Conservation (phyloP, 352 stramenopile species). For the Phytopythium delawarense region DNA sequence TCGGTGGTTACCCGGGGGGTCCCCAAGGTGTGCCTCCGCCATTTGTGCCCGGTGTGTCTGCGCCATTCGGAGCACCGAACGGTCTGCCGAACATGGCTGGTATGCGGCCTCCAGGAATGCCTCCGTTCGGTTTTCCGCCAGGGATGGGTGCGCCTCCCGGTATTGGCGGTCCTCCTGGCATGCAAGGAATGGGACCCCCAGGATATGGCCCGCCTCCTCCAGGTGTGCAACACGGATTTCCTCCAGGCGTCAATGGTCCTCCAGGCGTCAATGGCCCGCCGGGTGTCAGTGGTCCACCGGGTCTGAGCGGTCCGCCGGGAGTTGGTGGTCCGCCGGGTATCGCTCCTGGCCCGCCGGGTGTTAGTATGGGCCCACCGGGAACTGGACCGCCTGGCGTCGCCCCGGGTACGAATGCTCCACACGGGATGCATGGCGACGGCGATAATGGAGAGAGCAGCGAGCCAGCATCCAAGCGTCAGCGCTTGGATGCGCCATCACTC, state of each 20-base stretch:
- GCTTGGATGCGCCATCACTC: conserved; percentile 51
- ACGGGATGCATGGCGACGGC: background rate
- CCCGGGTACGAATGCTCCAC: conserved; percentile 3
- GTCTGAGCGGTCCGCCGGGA: background rate
- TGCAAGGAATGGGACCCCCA: conserved; percentile 18
- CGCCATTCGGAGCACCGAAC: background rate
- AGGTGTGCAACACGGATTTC: conserved; percentile 7
- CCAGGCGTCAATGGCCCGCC: background rate
- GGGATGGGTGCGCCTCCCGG: conserved; percentile 8
- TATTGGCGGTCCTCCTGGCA: conserved; percentile 12
- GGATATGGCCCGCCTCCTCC: conserved; percentile 4
- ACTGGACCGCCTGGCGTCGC: conserved; percentile 3
- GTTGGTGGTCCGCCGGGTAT: too few relatives aligned
- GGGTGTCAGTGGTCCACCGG: conserved; percentile 4
- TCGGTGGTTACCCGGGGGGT: background rate
- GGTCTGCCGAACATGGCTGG: background rate
- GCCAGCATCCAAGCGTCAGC: conserved; percentile 66
- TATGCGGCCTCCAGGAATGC: conserved; percentile 3
- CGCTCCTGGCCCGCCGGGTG: background rate
- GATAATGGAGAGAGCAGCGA: conserved; percentile 20
- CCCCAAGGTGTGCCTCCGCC: background rate
- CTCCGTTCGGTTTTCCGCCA: conserved; percentile 3
- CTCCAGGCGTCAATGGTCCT: conserved; percentile 15
- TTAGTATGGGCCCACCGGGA: conserved; percentile 13
- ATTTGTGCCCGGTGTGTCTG: background rate